Conservation (phyloP, 176 grass and related monocot species). For the Lolium rigidum region DNA sequence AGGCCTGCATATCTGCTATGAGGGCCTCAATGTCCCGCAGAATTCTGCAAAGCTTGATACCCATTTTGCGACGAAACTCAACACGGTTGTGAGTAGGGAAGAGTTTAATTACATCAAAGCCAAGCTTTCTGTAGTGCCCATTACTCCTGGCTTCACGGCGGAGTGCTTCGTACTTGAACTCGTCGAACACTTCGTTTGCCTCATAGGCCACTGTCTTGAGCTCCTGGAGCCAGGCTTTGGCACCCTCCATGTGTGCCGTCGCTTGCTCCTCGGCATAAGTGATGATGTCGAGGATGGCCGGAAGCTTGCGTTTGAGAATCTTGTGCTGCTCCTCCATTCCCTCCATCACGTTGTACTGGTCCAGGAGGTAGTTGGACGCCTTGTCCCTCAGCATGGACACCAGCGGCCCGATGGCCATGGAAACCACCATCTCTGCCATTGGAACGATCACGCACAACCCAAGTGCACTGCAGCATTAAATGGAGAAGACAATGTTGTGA, state of each 20-base stretch:
- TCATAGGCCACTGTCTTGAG: slow-evolving; percentile 43
- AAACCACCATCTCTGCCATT: not conserved
- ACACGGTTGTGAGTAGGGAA: not conserved
- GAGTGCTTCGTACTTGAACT: slow-evolving; percentile 37
- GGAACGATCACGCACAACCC: not conserved
- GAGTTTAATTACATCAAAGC: not conserved
- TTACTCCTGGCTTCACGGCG: slow-evolving; percentile 4
- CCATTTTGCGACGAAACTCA: slow-evolving; percentile 13
- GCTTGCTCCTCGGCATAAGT: not conserved
- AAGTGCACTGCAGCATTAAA: too few species aligned
- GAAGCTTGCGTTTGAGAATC: not conserved
- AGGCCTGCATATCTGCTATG: not conserved
- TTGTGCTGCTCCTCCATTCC: slow-evolving; percentile 21
- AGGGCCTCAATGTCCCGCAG: not conserved
- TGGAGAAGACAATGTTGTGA: too few species aligned
- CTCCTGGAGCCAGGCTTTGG: not conserved
- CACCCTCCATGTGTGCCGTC: not conserved
- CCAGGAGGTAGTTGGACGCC: not conserved
- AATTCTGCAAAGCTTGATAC: slow-evolving; percentile 7
- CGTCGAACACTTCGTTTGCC: slow-evolving; percentile 44
- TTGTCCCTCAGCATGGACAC: not conserved
- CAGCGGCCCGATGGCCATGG: not conserved
- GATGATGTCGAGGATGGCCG: not conserved
- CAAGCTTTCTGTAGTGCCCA: not conserved
- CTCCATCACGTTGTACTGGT: not conserved